Evolutionary conservation across 2,329 filamentous ascomycete genomes (phyloP), one percentile per base, ranked within the genome.

Genomic region (Fusarium devonianum): DNA sequence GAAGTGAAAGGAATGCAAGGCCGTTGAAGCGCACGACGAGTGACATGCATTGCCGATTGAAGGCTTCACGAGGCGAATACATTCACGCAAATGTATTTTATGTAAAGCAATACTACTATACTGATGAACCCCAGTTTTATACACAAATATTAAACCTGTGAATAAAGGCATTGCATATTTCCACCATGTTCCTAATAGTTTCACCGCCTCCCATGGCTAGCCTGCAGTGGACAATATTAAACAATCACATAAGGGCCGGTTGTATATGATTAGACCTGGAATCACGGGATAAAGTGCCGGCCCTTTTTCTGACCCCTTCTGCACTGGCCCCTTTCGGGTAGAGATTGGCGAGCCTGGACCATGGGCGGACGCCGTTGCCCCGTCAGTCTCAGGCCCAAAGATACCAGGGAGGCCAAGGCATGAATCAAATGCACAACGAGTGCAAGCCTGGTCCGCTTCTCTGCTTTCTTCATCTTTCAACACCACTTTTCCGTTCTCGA

Each of bases 351-450:
- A 22, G 38, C 26, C 26, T 22, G 40, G 45, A 38, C 51, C 56
- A 41, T 58, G 43, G 36, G 35, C 33, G 26, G 56, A 60, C 52
- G 37, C 56, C 46, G 56, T 59, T 59, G 56, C 57, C 69, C 68
- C 60, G 70, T 68, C 69, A 71, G 66, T 59, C 48, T 61, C 65
- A 59, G 58, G 61, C 36, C 49, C 60, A 60, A 52, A 54, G 56
- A 25, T 47, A 55, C 30, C 53, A 56, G 40, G 52, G 62, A 56
- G 56, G 62, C 48, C 56, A 63, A 56, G 50, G 63, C 64, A 48
- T 59, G 51, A 43, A 63, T 42, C 53, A 58, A 66, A 53, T 58
- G 60, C 51, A 60, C 58, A 58, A 46, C 34, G 47, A 44, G 49
- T 52, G 53, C 39, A 43, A 54, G 33, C 51, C 34, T 64, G 49